A percentile compares a stretch with the other conserved stretches of the same genome.
phyloP scores from a whole-genome alignment of 352 stramenopile genomes.

The Blastocystis hominis region DNA sequence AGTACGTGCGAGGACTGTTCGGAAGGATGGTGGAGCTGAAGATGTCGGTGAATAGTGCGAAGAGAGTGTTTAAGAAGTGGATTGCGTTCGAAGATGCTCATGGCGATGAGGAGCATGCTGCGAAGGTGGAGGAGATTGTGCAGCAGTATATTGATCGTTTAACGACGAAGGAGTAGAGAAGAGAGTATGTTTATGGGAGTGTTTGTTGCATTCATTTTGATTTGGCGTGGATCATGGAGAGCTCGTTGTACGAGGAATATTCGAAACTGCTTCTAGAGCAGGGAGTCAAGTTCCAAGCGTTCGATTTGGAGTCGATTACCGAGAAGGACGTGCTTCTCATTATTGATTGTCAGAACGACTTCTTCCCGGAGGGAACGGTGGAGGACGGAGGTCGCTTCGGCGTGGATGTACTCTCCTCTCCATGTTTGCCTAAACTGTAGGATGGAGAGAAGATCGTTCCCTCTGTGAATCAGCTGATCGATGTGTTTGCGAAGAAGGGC shows the following conservation, averaged over 20 bases:
- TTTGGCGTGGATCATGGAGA: background rate
- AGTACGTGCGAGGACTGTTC: conserved; percentile 45
- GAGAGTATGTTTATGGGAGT: background rate
- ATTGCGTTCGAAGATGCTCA: conserved; percentile 47
- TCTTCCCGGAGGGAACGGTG: conserved; percentile 21
- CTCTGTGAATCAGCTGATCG: conserved; percentile 32
- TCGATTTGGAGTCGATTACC: background rate
- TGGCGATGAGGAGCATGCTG: conserved; percentile 11
- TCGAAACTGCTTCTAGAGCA: background rate
- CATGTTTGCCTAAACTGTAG: background rate
- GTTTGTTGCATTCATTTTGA: background rate
- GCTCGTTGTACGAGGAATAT: background rate
- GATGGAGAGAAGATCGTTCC: conserved; percentile 59
- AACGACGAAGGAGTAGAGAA: background rate
- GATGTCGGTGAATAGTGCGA: conserved; percentile 47
- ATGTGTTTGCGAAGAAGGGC: conserved; percentile 44
- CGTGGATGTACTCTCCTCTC: background rate
- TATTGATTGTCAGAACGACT: conserved; percentile 55
- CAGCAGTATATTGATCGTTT: conserved; percentile 51
- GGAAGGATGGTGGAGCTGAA: conserved; percentile 43
- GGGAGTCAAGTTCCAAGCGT: background rate
- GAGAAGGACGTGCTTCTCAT: conserved; percentile 28
- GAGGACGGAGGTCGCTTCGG: conserved; percentile 55
- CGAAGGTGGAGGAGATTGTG: conserved; percentile 45
- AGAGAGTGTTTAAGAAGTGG: conserved; percentile 56